Base-by-base conservation (phyloP, 1,284 basidiomycete genomes). In the Ganoderma sinense region DNA sequence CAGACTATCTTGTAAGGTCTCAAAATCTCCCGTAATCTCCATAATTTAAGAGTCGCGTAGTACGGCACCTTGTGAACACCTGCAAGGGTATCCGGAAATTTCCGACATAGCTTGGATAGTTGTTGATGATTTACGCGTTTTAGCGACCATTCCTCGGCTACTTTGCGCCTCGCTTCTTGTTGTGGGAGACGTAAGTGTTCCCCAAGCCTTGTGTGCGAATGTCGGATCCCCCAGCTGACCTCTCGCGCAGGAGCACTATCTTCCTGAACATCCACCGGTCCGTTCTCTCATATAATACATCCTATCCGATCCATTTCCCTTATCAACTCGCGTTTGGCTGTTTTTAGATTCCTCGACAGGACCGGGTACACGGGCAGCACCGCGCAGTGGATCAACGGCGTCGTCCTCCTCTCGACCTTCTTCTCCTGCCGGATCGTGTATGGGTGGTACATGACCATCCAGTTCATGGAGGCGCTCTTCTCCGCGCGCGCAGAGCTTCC, bases 201-300 rank as follows among this genome's bases (percentile, higher is more conserved):
- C 29, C 51, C 33, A 23, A 29, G n/a, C 48, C 14, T 33, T 51
- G 16, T 59, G n/a, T 63, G 20, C n/a, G n/a, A n/a, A n/a, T n/a
- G n/a, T n/a, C 45, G 29, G 4, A 29, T 41, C 18, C 45, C 56
- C n/a, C 67, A 33, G 65, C 62, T 61, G 16, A 31, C 29, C 40
- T 31, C 63, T 26, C 5, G 26, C 58, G 43, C 69, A 90, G 89
- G 79, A 92, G 90, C 84, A 94, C 93, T 0, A 85, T 93, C 67
- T 94, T 94, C 80, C 82, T 94, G 69, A 91, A 94, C 76, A 87
- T 91, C 69, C 92, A 94, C 73, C 93, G 92, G 92, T 92, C 69
- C 39, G 65, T 53, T 41, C 26, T 61, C 39, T 40, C 58, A 51
- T 1, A 58, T n/a, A n/a, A 58, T 2, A 53, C 14, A 26, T 6